Conservation (phyloP, 129 eudicot species). For the Ambrosia artemisiifolia region DNA sequence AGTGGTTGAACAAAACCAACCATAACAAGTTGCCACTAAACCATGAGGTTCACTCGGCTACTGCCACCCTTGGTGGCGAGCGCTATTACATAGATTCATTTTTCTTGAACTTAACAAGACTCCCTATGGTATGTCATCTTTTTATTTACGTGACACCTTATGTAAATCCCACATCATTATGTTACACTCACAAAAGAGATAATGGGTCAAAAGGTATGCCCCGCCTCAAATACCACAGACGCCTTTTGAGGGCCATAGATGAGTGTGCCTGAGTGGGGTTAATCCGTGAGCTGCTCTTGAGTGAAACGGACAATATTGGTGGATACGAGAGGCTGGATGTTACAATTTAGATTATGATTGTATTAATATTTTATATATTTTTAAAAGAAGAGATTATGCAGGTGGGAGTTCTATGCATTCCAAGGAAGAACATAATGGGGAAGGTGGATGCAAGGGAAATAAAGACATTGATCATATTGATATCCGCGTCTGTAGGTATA, state of each 20-base stretch:
- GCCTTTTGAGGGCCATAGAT: no score
- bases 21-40: conserved; percentile 47
- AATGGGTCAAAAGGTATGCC: no score
- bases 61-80: conserved; percentile 57
- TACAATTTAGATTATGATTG: not conserved
- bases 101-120: conserved; percentile 78
- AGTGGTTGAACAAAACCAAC: conserved; percentile 54
- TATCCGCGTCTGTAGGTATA: conserved; percentile 85
- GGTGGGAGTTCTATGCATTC: conserved; percentile 94
- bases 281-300: no score
- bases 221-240: no score
- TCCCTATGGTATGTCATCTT: conserved; percentile 74
- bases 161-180: no score
- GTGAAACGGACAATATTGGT: no score
- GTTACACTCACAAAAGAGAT: no score
- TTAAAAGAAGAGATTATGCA: conserved; percentile 18
- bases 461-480: conserved; percentile 64
- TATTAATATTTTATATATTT: no score
- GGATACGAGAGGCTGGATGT: no score
- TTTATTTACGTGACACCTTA: not conserved
- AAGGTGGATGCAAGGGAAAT: conserved; percentile 84
- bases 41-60: conserved; percentile 70
- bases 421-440: conserved; percentile 93
- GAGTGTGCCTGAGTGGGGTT: no score
- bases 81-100: conserved; percentile 84